Base-by-base conservation (phyloP, 2,329 filamentous ascomycete species). In the Fusarium continuum region DNA sequence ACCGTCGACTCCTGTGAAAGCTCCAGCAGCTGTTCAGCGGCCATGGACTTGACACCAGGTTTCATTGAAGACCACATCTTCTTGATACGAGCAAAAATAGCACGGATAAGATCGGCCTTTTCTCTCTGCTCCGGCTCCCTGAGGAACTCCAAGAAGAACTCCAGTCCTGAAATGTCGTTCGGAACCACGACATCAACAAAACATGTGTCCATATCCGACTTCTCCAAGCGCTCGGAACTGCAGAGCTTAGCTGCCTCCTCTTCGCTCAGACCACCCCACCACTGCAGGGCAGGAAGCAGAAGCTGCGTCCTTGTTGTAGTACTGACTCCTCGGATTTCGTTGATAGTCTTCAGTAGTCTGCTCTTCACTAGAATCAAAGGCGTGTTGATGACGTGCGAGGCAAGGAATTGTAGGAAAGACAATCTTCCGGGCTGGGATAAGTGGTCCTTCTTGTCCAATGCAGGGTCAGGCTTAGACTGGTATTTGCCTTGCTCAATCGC, bases 61-160 rank as follows among this genome's bases (percentile, higher is more conserved):
- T 91, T 92, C 79, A 93, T 84, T 1, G 81, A 83, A 4, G 85
- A 74, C 92, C 93, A 97, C 60, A 94, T 84, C 55, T 85, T 82
- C 54, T 84, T 83, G 19, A 97, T 80, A 31, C 90, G 88, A 35
- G 82, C 79, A 72, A 96, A 94, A 20, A 89, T 84, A 26, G 87
- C 84, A 19, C 80, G 78, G 14, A 89, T 78, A 36, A 96, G 82
- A n/a, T 80, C 80, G 0, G 80, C 54, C 51, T 74, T 76, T n/a
- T 77, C 65, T 6, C 77, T 71, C 25, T 77, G 73, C 5, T 76
- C 71, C 1, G 77, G 65, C n/a, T 76, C 74, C 52, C 80, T 78
- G 22, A 85, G 72, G 25, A 81, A 76, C 14, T 79, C 73, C 35
- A 87, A 75, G n/a, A 87, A 74, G 45, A 79, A 79, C 36, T 84